phyloP scores from a whole-genome alignment of 129 eudicot genomes.

The Erigeron canadensis region DNA sequence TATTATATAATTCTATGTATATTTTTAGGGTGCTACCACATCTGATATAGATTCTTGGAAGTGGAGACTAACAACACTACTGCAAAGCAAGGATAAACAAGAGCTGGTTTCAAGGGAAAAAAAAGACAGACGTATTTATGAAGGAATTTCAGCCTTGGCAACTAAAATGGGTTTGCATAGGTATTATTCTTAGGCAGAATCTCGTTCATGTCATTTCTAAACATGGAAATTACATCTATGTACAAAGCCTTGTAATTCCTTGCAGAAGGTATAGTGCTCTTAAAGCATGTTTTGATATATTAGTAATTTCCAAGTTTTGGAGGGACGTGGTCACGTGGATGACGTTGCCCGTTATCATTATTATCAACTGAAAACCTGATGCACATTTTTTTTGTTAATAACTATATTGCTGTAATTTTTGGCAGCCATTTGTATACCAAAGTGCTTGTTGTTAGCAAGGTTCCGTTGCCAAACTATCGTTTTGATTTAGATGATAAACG shows the following conservation, averaged over 20 bases:
- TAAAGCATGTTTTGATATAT: too few species aligned
- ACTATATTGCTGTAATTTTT: conserved; percentile 8
- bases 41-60: conserved; percentile 61
- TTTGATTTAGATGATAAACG: conserved; percentile 97
- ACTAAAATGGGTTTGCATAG: conserved; percentile 75
- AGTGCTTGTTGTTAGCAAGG: conserved; percentile 90
- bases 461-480: conserved; percentile 91
- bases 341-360: background rate
- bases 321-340: too few species aligned
- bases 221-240: too few species aligned
- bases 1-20: background rate
- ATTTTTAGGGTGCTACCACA: conserved; percentile 45
- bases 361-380: conserved; percentile 1
- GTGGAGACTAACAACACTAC: conserved; percentile 46
- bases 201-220: too few species aligned
- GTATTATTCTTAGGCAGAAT: conserved; percentile 29
- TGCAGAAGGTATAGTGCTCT: too few species aligned
- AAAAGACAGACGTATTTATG: conserved; percentile 78
- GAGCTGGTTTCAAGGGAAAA: conserved; percentile 81
- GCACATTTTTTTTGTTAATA: conserved; percentile 9
- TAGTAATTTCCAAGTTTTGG: too few species aligned
- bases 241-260: too few species aligned
- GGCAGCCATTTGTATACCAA: conserved; percentile 81
- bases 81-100: conserved; percentile 50
- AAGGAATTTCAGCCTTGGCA: conserved; percentile 69